These are phyloP conservation scores for Corynespora cassiicola DNA, from an alignment of 2,329 filamentous ascomycete species.

Conservation along the genomic window DNA sequence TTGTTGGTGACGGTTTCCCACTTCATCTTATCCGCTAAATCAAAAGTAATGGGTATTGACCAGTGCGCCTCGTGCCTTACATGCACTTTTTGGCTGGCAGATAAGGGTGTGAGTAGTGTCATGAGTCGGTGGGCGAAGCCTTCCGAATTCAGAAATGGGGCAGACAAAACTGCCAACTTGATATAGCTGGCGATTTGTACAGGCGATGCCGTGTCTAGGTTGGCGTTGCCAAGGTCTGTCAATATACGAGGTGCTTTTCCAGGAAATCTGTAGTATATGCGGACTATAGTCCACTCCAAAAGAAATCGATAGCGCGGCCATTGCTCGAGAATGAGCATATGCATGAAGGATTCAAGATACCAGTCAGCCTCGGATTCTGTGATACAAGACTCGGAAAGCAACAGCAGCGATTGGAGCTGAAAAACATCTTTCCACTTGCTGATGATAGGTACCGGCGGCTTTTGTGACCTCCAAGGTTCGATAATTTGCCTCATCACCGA, in stretches of 20 bases:
- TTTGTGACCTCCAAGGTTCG: constrained; percentile 52
- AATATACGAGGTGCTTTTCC: constrained; percentile 42
- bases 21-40: constrained; percentile 41
- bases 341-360: constrained; percentile 47
- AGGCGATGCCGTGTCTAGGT: constrained; percentile 53
- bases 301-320: constrained; percentile 56
- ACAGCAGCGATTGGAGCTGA: constrained; percentile 55
- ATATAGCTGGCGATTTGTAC: constrained; percentile 56
- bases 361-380: constrained; percentile 27
- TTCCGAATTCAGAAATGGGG: constrained; percentile 45
- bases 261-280: constrained; percentile 47
- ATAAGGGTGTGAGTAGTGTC: constrained; percentile 51
- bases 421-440: constrained; percentile 56
- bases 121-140: constrained; percentile 48
- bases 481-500: constrained; percentile 44
- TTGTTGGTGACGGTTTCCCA: constrained; percentile 48
- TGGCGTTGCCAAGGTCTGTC: constrained; percentile 39
- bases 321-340: constrained; percentile 53
- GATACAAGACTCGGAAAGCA: constrained; percentile 49
- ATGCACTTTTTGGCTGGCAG: constrained; percentile 57
- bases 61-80: constrained; percentile 62
- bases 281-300: constrained; percentile 56
- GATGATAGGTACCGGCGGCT: constrained; percentile 50
- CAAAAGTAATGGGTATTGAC: constrained; percentile 53
- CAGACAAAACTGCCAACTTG: constrained; percentile 53